Evolutionary conservation across 2,329 filamentous ascomycete genomes (phyloP).

Genomic region (Neopestalotiopsis rosae): DNA sequence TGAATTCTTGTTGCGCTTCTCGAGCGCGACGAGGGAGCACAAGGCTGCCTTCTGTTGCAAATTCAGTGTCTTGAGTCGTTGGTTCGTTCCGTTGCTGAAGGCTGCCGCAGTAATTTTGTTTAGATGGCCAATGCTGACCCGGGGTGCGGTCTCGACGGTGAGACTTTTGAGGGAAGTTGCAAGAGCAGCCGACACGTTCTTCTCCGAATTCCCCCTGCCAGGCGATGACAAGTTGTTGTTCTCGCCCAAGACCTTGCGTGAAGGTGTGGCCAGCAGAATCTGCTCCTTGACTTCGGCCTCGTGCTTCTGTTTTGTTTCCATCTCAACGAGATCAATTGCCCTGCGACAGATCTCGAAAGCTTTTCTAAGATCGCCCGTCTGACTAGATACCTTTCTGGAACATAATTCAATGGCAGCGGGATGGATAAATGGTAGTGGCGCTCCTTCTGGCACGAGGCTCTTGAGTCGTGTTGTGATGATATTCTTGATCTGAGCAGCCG

Average conservation of each 20-base stretch:
- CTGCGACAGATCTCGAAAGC: conserved; percentile 93
- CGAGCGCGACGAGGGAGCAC: conserved; percentile 86
- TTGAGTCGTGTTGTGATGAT: conserved; percentile 86
- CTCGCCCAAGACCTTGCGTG: conserved; percentile 79
- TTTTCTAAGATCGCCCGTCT: conserved; percentile 92
- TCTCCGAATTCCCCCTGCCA: conserved; percentile 39
- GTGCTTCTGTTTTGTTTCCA: conserved; percentile 78
- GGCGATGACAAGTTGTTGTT: conserved; percentile 76
- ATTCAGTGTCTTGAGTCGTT: conserved; percentile 86
- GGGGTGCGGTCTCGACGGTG: conserved; percentile 80
- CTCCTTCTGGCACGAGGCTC: conserved; percentile 67
- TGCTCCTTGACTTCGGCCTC: conserved; percentile 65
- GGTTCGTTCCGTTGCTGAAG: conserved; percentile 86
- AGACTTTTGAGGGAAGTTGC: conserved; percentile 63
- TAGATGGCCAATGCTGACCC: conserved; percentile 87
- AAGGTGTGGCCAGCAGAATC: conserved; percentile 66
- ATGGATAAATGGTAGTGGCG: conserved; percentile 83
- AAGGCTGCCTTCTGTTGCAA: conserved; percentile 95
- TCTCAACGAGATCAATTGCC: conserved; percentile 87
- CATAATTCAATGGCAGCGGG: conserved; percentile 93
- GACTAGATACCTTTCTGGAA: conserved; percentile 90
- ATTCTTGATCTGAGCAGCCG: conserved; percentile 81
- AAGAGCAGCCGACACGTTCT: conserved; percentile 53
- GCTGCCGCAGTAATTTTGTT: conserved; percentile 89
- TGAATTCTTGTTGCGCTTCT: conserved; percentile 70